A percentile compares a stretch with the other conserved stretches of the same genome.
Conservation (phyloP, 192 early-diverging fungal genomes). For the Obelidium mucronatum region DNA sequence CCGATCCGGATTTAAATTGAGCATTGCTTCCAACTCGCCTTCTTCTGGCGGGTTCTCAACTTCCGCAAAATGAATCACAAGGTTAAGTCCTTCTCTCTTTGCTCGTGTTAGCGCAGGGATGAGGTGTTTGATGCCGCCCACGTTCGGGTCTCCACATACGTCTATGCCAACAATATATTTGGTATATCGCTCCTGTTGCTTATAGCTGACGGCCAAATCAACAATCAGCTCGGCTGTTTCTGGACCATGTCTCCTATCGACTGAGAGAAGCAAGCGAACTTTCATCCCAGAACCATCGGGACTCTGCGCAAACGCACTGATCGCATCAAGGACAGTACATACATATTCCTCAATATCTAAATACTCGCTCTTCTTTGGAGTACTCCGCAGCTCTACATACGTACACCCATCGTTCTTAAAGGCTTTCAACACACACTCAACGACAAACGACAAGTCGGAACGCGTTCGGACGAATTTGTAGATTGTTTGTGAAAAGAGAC, state of each 20-base stretch:
- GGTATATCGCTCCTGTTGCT: too few species aligned
- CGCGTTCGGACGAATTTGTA: neutral
- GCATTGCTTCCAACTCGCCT: slow-evolving; percentile 24
- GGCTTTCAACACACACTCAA: neutral
- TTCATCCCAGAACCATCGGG: neutral
- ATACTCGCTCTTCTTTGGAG: neutral
- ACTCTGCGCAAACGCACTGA: neutral
- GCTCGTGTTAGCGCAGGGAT: slow-evolving; percentile 4
- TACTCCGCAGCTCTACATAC: slow-evolving; percentile 27
- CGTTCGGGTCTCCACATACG: slow-evolving; percentile 22
- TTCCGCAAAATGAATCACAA: slow-evolving; percentile 31
- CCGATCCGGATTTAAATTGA: slow-evolving; percentile 18
- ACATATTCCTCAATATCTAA: slow-evolving; percentile 22
- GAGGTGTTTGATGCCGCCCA: slow-evolving; percentile 20
- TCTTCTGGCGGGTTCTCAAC: slow-evolving; percentile 2
- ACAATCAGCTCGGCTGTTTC: slow-evolving; percentile 22
- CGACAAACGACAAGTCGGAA: slow-evolving; percentile 12
- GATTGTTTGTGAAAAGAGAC: slow-evolving; percentile 8
- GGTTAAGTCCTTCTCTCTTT: slow-evolving; percentile 17
- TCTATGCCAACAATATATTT: slow-evolving; percentile 31
- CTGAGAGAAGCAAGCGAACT: slow-evolving; percentile 15
- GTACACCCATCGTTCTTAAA: slow-evolving; percentile 16
- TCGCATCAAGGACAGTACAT: neutral
- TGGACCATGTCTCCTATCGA: slow-evolving; percentile 21
- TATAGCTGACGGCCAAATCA: slow-evolving; percentile 4